Percentiles rank a stretch among this genome's conserved stretches.
These are phyloP conservation scores for Phytophthora foliorum DNA, from an alignment of 352 stramenopile genomes.

Conservation along the genomic window DNA sequence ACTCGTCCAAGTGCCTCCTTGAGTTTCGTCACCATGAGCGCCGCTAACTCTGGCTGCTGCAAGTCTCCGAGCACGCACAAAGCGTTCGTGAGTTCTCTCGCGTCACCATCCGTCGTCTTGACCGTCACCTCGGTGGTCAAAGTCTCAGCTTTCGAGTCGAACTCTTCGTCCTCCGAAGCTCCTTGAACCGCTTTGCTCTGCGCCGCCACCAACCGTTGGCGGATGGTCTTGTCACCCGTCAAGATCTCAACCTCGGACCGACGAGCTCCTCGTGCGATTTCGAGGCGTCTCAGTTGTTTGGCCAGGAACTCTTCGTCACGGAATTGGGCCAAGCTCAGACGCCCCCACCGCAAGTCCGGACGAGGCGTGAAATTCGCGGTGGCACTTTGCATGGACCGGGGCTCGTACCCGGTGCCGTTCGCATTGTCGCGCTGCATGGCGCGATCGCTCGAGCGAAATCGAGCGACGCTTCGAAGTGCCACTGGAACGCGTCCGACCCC, in stretches of 20 bases:
- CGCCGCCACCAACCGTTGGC: slow-evolving; percentile 29
- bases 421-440: slow-evolving; percentile 26
- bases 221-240: slow-evolving; percentile 31
- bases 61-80: slow-evolving; percentile 65
- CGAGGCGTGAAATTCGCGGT: slow-evolving; percentile 27
- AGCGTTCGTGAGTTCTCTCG: slow-evolving; percentile 55
- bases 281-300: slow-evolving; percentile 72
- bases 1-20: slow-evolving; percentile 48
- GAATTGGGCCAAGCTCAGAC: slow-evolving; percentile 70
- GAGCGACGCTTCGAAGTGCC: slow-evolving; percentile 29
- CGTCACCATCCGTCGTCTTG: slow-evolving; percentile 3
- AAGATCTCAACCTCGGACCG: neutral
- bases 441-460: slow-evolving; percentile 15
- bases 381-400: slow-evolving; percentile 10
- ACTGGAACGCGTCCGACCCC: slow-evolving; percentile 3
- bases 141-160: slow-evolving; percentile 30
- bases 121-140: neutral
- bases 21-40: slow-evolving; percentile 61
- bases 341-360: slow-evolving; percentile 73
- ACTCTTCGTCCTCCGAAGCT: slow-evolving; percentile 32
- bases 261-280: slow-evolving; percentile 51
- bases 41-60: slow-evolving; percentile 48
- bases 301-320: slow-evolving; percentile 73
- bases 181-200: slow-evolving; percentile 32
- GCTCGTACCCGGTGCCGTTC: slow-evolving; percentile 41